Base-by-base conservation (phyloP, 1,139 yeast species). In the Blastobotrys malaysiensis region DNA sequence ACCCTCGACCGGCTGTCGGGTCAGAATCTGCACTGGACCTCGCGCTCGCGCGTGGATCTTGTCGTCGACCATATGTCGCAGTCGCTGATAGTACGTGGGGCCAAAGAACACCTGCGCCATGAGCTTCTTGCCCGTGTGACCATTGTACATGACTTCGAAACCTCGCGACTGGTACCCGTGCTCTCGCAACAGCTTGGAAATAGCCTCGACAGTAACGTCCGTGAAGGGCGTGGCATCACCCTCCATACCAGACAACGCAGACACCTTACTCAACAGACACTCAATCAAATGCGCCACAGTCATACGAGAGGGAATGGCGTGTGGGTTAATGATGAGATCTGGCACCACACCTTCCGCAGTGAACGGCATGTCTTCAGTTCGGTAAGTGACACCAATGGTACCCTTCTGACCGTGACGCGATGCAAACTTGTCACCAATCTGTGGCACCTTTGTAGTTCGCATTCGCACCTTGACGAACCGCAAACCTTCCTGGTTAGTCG, bases 371-470 rank as follows among this genome's bases (percentile, higher is more conserved):
- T 93, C 99, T 73, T 93, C 99, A 71, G 93, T 95, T 69, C 98
- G 83, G 70, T 93, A 95, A 0, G 99, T 93, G 59, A 93, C 95
- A 83, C 99, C 99, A 73, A 95, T 91, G 24, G 99, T 95, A 86
- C 99, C 99, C 77, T 93, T 93, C 75, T 95, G 99, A 73, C 99
- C 99, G 78, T 93, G 99, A 77, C 99, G 88, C 47, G 98, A 91
- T 3, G 99, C 98, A 74, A 93, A 93, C 74, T 93, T 93, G 75
- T 93, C 99, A 73, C 99, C 99, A 73, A 95, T 93, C 75, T 93
- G 99, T 11, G 99, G 99, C 52, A 91, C 80, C 74, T 93, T 93
- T 5, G 99, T 93, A 1, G 99, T 91, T 81, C 99, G 87, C 90
- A 95, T 95, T 75, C 99, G 84, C 48, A 93, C 99, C 75, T 93